phyloP scores from a whole-genome alignment of 2,329 filamentous ascomycete species.

The Diaporthe sp. region DNA sequence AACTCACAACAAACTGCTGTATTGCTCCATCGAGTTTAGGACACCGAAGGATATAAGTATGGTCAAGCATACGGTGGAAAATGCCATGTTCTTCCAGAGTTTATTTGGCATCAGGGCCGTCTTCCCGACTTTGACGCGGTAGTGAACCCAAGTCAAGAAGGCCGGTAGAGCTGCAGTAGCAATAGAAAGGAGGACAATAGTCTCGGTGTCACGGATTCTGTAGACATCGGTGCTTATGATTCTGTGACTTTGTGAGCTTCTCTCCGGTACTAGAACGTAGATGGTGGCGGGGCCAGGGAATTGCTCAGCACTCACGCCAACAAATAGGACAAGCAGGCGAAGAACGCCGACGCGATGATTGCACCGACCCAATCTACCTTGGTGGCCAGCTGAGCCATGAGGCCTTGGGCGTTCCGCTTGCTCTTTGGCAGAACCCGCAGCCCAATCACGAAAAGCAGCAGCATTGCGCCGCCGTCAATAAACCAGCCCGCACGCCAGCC shows the following conservation, averaged over 20 bases:
- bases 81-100: slow-evolving; percentile 70
- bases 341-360: slow-evolving; percentile 58
- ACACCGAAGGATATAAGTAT: slow-evolving; percentile 61
- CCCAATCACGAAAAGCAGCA: slow-evolving; percentile 53
- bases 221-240: slow-evolving; percentile 54
- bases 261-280: neutral
- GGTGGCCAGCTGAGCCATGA: slow-evolving; percentile 45
- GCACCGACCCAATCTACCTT: slow-evolving; percentile 70
- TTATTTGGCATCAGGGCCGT: slow-evolving; percentile 74
- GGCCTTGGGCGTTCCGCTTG: slow-evolving; percentile 41
- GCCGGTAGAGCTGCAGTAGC: slow-evolving; percentile 55
- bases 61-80: slow-evolving; percentile 67
- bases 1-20: slow-evolving; percentile 62
- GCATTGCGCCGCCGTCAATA: slow-evolving; percentile 51
- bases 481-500: slow-evolving; percentile 65
- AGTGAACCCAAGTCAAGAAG: slow-evolving; percentile 68
- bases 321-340: slow-evolving; percentile 66
- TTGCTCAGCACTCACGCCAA: slow-evolving; percentile 58
- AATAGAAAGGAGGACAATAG: slow-evolving; percentile 62
- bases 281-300: neutral
- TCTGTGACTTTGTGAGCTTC: slow-evolving; percentile 40
- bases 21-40: slow-evolving; percentile 61
- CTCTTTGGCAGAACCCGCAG: slow-evolving; percentile 54
- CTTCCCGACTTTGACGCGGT: slow-evolving; percentile 58
- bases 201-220: slow-evolving; percentile 58